phyloP scores from a whole-genome alignment of 805 yeast genomes.

The Saccharomycopsis guyanensis region DNA sequence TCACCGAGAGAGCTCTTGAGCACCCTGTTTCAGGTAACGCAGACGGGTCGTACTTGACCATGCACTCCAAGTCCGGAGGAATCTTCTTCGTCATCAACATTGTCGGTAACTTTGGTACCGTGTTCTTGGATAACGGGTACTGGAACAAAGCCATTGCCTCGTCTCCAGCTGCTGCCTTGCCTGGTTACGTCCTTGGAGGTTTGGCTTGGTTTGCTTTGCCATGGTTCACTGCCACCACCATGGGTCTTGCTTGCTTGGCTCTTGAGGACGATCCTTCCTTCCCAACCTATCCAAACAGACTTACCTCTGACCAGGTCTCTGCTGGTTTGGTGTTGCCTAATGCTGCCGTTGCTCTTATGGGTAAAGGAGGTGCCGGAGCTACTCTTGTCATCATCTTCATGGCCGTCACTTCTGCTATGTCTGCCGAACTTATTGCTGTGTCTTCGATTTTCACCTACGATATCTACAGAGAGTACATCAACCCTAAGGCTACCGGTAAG shows the following conservation, averaged over 20 bases:
- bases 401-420: slow-evolving; percentile 91
- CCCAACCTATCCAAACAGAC: slow-evolving; percentile 69
- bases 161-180: slow-evolving; percentile 73
- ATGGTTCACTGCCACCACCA: slow-evolving; percentile 68
- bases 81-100: slow-evolving; percentile 83
- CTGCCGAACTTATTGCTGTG: slow-evolving; percentile 85
- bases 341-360: slow-evolving; percentile 76
- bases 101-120: slow-evolving; percentile 87
- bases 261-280: slow-evolving; percentile 61
- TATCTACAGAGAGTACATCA: slow-evolving; percentile 69
- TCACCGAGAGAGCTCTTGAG: slow-evolving; percentile 50
- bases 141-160: slow-evolving; percentile 88
- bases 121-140: slow-evolving; percentile 79
- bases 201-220: slow-evolving; percentile 91
- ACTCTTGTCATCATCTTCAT: slow-evolving; percentile 72
- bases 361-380: slow-evolving; percentile 84
- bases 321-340: slow-evolving; percentile 70
- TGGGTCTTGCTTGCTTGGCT: slow-evolving; percentile 80
- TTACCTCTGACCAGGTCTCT: slow-evolving; percentile 60
- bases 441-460: slow-evolving; percentile 83
- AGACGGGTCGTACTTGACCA: slow-evolving; percentile 80
- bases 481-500: slow-evolving; percentile 73
- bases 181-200: slow-evolving; percentile 86
- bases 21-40: slow-evolving; percentile 74
- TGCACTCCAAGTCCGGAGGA: slow-evolving; percentile 81